These are phyloP conservation scores for Tricholoma flavovirens DNA, from an alignment of 768 basidiomycete species.

Conservation along the genomic window DNA sequence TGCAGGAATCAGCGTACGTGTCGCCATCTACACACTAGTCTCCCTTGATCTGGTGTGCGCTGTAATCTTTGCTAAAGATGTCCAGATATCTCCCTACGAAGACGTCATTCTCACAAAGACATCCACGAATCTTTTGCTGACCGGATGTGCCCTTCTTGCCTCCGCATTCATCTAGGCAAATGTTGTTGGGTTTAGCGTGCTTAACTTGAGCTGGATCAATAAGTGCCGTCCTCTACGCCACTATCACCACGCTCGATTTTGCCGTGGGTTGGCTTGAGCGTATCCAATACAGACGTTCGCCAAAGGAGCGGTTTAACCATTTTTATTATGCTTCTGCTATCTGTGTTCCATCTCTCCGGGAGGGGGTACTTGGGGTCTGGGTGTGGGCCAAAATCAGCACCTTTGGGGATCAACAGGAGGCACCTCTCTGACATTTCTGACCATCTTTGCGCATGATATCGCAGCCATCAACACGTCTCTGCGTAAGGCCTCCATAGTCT, in stretches of 20 bases:
- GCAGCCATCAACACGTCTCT: neutral
- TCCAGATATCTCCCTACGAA: neutral
- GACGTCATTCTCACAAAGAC: neutral
- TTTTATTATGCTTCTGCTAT: neutral
- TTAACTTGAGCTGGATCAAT: neutral
- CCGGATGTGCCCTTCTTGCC: neutral
- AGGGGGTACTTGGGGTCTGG: too few relatives aligned
- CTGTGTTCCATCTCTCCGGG: too few relatives aligned
- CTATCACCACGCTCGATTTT: neutral
- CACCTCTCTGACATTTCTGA: neutral
- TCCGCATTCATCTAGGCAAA: neutral
- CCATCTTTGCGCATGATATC: neutral
- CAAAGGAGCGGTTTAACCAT: too few relatives aligned
- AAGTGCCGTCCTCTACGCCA: too few relatives aligned
- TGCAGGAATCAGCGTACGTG: slow-evolving; percentile 17
- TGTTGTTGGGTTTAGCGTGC: neutral
- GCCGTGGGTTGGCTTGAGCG: too few relatives aligned
- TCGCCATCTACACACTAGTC: slow-evolving; percentile 16
- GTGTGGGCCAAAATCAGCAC: too few relatives aligned
- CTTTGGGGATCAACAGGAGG: too few relatives aligned
- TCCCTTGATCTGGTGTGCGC: neutral
- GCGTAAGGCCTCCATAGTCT: neutral
- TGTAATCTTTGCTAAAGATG: neutral
- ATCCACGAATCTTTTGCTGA: neutral
- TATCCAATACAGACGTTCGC: too few relatives aligned